Percentiles rank a stretch among this genome's conserved stretches.
phyloP scores from a whole-genome alignment of 306 rosid species.

The Acmispon strigosus region DNA sequence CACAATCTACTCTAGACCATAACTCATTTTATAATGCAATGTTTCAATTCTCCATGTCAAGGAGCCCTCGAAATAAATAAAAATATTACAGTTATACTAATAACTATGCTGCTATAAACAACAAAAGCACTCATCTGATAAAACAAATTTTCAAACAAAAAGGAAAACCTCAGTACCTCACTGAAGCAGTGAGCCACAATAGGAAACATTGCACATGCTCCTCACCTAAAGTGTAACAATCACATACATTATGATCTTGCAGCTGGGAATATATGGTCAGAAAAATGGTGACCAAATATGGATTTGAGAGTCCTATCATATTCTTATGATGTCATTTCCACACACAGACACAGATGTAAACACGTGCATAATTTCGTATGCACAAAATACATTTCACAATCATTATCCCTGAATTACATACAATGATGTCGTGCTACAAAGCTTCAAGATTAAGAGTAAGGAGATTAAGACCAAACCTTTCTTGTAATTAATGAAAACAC shows the following conservation, averaged over 20 bases:
- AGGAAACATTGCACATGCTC: neutral
- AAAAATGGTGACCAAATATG: neutral
- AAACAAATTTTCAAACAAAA: neutral
- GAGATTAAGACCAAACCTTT: neutral
- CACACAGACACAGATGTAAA: neutral
- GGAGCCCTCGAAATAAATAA: neutral
- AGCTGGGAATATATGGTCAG: neutral
- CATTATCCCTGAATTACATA: neutral
- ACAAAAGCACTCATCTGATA: neutral
- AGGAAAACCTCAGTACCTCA: slow-evolving; percentile 1
- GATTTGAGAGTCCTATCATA: neutral
- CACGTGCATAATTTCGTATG: neutral
- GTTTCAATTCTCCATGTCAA: neutral
- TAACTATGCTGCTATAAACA: neutral
- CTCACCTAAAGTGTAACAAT: neutral
- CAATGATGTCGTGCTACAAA: neutral
- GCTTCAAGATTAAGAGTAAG: neutral
- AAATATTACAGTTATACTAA: neutral
- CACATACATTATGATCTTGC: neutral
- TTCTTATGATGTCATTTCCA: neutral
- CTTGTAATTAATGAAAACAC: neutral
- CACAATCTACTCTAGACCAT: neutral
- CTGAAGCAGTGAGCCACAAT: neutral
- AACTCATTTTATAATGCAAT: neutral
- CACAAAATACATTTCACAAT: neutral